Evolutionary conservation across 2,329 filamentous ascomycete species (phyloP).

Genomic region (Massarina eburnea): DNA sequence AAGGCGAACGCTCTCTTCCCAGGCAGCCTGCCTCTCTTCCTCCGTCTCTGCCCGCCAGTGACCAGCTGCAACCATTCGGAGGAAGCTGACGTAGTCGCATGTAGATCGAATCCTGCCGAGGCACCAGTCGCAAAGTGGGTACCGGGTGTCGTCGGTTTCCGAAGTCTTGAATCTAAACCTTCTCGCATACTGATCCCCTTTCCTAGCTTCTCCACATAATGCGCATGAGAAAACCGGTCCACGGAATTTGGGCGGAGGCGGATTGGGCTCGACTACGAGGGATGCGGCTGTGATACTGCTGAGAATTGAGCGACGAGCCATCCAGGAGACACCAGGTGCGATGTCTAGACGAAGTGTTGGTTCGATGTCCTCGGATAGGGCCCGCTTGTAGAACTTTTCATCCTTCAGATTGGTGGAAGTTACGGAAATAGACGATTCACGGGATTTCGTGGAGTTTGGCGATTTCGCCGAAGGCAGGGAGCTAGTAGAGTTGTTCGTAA

Average conservation of each 20-base stretch:
- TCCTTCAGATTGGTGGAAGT: slow-evolving; percentile 73
- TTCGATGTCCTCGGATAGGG: slow-evolving; percentile 87
- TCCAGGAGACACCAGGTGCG: slow-evolving; percentile 89
- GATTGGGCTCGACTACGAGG: slow-evolving; percentile 80
- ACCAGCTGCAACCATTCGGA: slow-evolving; percentile 89
- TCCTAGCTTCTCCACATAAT: slow-evolving; percentile 82
- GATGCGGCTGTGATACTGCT: slow-evolving; percentile 81
- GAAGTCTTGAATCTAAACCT: slow-evolving; percentile 87
- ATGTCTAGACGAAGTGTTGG: slow-evolving; percentile 87
- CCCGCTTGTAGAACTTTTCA: slow-evolving; percentile 90
- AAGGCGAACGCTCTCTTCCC: slow-evolving; percentile 90
- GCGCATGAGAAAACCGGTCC: slow-evolving; percentile 71
- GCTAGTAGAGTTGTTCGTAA: slow-evolving; percentile 54
- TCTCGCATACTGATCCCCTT: slow-evolving; percentile 69
- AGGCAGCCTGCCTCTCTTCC: slow-evolving; percentile 82
- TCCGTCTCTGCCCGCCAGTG: slow-evolving; percentile 83
- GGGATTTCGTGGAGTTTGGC: slow-evolving; percentile 35
- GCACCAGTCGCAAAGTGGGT: slow-evolving; percentile 89
- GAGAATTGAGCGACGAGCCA: slow-evolving; percentile 82
- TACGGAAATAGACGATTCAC: slow-evolving; percentile 26
- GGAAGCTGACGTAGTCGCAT: slow-evolving; percentile 89
- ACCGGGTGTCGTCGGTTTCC: slow-evolving; percentile 83
- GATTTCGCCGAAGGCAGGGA: slow-evolving; percentile 56
- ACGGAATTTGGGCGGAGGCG: slow-evolving; percentile 54
- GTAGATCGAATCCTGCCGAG: slow-evolving; percentile 79